phyloP scores from a whole-genome alignment of 371 early-diverging fungal species.

The Apophysomyces variabilis region DNA sequence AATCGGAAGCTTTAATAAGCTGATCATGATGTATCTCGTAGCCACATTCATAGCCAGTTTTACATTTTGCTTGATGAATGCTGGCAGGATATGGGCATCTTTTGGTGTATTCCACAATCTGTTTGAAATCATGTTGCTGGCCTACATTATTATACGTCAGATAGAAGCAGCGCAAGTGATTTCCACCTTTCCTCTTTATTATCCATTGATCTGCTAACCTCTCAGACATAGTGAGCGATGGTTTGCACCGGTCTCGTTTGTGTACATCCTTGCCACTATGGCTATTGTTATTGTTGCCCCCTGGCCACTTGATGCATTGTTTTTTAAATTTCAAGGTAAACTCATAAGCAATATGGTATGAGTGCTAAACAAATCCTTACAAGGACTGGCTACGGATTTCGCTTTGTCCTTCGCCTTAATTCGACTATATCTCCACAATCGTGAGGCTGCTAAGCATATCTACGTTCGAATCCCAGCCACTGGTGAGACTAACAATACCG shows the following conservation, averaged over 20 bases:
- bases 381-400: slow-evolving; percentile 55
- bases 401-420: slow-evolving; percentile 39
- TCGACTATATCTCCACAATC: slow-evolving; percentile 39
- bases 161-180: neutral
- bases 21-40: slow-evolving; percentile 40
- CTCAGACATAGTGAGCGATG: slow-evolving; percentile 24
- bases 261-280: slow-evolving; percentile 37
- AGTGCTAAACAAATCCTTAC: neutral
- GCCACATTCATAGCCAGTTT: slow-evolving; percentile 42
- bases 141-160: slow-evolving; percentile 25
- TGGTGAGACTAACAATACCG: neutral
- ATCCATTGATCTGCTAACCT: too few species aligned
- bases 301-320: slow-evolving; percentile 58
- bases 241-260: slow-evolving; percentile 37
- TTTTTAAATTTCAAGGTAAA: slow-evolving; percentile 56
- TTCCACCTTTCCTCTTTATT: neutral
- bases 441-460: slow-evolving; percentile 10
- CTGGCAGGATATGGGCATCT: slow-evolving; percentile 56
- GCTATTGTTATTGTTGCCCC: slow-evolving; percentile 33
- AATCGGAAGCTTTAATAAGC: slow-evolving; percentile 34
- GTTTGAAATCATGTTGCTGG: slow-evolving; percentile 45
- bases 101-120: slow-evolving; percentile 55
- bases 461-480: slow-evolving; percentile 13
- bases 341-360: neutral
- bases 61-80: slow-evolving; percentile 45